phyloP scores from a whole-genome alignment of 352 stramenopile genomes.

The Albugo laibachii region DNA sequence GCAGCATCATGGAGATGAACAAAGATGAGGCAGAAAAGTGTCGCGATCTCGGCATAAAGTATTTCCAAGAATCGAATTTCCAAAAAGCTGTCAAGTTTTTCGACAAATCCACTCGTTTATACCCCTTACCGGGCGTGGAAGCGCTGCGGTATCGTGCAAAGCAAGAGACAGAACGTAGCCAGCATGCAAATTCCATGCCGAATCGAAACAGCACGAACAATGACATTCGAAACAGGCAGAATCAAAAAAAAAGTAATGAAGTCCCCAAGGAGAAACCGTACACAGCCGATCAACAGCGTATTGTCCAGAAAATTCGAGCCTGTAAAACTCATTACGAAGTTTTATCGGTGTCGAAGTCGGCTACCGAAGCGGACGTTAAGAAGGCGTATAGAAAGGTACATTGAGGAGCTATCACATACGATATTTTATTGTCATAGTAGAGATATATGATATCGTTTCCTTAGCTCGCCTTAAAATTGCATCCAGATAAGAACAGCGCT shows the following conservation, averaged over 20 bases:
- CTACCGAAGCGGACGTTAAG: slow-evolving; percentile 76
- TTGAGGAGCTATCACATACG: neutral
- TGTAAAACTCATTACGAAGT: slow-evolving; percentile 83
- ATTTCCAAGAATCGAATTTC: slow-evolving; percentile 68
- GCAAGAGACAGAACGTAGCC: slow-evolving; percentile 27
- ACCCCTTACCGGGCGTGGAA: slow-evolving; percentile 66
- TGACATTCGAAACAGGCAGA: slow-evolving; percentile 3
- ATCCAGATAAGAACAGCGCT: slow-evolving; percentile 91
- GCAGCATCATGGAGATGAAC: slow-evolving; percentile 74
- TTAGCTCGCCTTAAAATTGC: slow-evolving; percentile 72
- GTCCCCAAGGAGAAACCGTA: slow-evolving; percentile 10
- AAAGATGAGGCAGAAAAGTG: slow-evolving; percentile 84
- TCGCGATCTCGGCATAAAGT: slow-evolving; percentile 77
- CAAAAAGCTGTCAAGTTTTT: slow-evolving; percentile 84
- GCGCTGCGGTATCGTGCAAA: slow-evolving; percentile 54
- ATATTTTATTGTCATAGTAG: neutral
- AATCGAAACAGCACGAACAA: slow-evolving; percentile 8
- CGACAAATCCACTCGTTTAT: slow-evolving; percentile 82
- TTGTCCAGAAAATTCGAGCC: slow-evolving; percentile 73
- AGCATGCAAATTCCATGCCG: slow-evolving; percentile 8
- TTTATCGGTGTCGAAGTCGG: slow-evolving; percentile 42
- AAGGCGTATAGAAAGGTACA: slow-evolving; percentile 83
- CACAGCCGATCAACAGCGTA: slow-evolving; percentile 59
- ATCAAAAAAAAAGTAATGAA: neutral
- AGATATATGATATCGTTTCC: neutral